These are phyloP conservation scores for Gaeumannomyces tritici DNA, from an alignment of 2,329 filamentous ascomycete genomes.

Conservation along the genomic window DNA sequence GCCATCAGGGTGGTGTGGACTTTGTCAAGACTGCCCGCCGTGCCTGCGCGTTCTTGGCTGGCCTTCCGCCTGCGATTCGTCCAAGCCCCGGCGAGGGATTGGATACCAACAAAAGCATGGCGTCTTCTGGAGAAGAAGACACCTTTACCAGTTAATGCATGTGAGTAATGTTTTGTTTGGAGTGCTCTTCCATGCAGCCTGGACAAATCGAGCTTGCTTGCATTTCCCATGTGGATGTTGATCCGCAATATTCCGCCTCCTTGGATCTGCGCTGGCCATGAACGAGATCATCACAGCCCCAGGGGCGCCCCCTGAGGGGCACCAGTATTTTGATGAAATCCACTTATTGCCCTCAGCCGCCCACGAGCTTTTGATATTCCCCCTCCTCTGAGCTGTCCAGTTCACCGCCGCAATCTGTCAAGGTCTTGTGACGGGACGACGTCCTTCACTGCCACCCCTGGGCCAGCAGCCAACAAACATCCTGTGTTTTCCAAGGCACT, in stretches of 20 bases:
- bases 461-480: no score
- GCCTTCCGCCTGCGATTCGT: background rate
- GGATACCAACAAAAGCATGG: background rate
- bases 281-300: background rate
- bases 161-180: background rate
- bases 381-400: background rate
- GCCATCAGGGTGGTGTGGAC: background rate
- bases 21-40: background rate
- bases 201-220: background rate
- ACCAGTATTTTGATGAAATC: background rate
- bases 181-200: background rate
- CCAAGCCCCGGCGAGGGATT: background rate
- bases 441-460: background rate
- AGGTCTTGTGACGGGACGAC: background rate
- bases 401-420: background rate
- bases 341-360: background rate
- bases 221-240: background rate
- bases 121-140: background rate
- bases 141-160: background rate
- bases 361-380: background rate
- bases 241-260: background rate
- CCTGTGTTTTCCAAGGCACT: background rate
- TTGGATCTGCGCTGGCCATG: background rate
- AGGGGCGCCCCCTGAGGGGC: background rate
- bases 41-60: background rate